Conservation (phyloP, 2,329 filamentous ascomycete species). For the Colletotrichum destructivum region DNA sequence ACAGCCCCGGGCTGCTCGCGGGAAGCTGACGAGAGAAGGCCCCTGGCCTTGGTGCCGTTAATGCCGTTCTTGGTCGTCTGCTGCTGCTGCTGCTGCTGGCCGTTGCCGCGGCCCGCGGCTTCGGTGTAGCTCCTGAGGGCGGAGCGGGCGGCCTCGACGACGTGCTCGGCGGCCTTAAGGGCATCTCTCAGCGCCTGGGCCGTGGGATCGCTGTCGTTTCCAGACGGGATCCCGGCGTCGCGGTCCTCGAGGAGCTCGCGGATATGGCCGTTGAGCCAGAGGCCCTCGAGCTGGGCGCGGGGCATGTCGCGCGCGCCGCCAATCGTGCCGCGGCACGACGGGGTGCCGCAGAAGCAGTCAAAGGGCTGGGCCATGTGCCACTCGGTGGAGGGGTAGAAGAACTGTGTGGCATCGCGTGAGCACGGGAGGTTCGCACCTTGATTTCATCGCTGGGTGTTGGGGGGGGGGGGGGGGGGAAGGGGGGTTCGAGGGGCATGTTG, state of each 20-base stretch:
- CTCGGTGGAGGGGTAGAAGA: slow-evolving; percentile 84
- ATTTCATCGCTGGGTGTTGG: too few species aligned
- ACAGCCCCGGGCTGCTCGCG: slow-evolving; percentile 51
- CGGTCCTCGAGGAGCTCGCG: slow-evolving; percentile 66
- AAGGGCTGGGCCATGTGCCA: slow-evolving; percentile 83
- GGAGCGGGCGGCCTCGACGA: slow-evolving; percentile 60
- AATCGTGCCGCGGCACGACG: slow-evolving; percentile 73
- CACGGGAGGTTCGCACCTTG: too few species aligned
- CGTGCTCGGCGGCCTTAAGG: slow-evolving; percentile 62
- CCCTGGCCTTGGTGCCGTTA: slow-evolving; percentile 41
- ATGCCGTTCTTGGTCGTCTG: slow-evolving; percentile 27
- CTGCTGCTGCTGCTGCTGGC: slow-evolving; percentile 20
- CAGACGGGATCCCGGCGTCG: slow-evolving; percentile 40
- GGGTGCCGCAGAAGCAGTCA: slow-evolving; percentile 72
- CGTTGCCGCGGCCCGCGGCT: slow-evolving; percentile 44
- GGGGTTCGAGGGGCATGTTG: background rate
- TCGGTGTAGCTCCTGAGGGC: slow-evolving; percentile 59
- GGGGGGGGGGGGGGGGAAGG: background rate
- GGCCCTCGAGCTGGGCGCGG: slow-evolving; percentile 65
- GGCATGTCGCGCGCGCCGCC: slow-evolving; percentile 75
- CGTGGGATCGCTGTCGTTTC: slow-evolving; percentile 54
- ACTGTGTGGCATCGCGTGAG: slow-evolving; percentile 54
- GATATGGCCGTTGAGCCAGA: slow-evolving; percentile 76
- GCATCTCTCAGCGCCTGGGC: slow-evolving; percentile 59
- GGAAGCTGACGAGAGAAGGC: slow-evolving; percentile 34